These are phyloP conservation scores for Verticillium dahliae DNA, from an alignment of 2,329 filamentous ascomycete genomes.

Conservation along the genomic window DNA sequence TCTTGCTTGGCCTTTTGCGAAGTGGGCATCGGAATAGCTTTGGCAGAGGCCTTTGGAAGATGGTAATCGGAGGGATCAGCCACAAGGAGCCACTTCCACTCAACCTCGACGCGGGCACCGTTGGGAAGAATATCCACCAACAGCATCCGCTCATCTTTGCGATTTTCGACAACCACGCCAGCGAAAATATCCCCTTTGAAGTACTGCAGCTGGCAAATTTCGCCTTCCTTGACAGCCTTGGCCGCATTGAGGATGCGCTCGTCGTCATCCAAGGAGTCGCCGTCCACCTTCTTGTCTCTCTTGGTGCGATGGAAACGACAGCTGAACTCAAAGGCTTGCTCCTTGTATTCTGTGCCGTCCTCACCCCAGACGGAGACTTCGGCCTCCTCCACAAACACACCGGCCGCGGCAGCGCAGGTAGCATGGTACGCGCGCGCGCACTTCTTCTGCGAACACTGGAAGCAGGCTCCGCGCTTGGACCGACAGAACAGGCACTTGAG, in stretches of 20 bases:
- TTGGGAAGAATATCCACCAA: constrained; percentile 79
- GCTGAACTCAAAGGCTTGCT: constrained; percentile 86
- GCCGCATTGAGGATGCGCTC: constrained; percentile 63
- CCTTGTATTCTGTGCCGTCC: constrained; percentile 86
- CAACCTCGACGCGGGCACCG: constrained; percentile 69
- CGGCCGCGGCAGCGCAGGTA: constrained; percentile 86
- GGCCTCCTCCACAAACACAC: constrained; percentile 84
- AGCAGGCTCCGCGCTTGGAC: constrained; percentile 90
- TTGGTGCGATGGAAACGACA: constrained; percentile 92
- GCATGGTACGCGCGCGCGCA: constrained; percentile 91
- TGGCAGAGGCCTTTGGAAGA: constrained; percentile 67
- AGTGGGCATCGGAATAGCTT: constrained; percentile 64
- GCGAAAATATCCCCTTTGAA: constrained; percentile 84
- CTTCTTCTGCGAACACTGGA: constrained; percentile 94
- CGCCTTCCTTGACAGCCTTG: constrained; percentile 59
- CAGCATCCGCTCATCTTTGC: constrained; percentile 65
- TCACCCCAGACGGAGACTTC: constrained; percentile 82
- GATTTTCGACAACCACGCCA: constrained; percentile 79
- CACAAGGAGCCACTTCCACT: constrained; percentile 79
- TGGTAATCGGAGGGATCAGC: constrained; percentile 64
- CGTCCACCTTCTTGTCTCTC: constrained; percentile 69
- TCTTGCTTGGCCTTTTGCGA: constrained; percentile 57
- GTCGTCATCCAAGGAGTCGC: constrained; percentile 63
- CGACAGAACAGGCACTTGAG: constrained; percentile 94
- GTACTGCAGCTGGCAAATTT: constrained; percentile 83